These are phyloP conservation scores for Diaporthe sp. DNA, from an alignment of 2,329 filamentous ascomycete genomes.

Conservation along the genomic window DNA sequence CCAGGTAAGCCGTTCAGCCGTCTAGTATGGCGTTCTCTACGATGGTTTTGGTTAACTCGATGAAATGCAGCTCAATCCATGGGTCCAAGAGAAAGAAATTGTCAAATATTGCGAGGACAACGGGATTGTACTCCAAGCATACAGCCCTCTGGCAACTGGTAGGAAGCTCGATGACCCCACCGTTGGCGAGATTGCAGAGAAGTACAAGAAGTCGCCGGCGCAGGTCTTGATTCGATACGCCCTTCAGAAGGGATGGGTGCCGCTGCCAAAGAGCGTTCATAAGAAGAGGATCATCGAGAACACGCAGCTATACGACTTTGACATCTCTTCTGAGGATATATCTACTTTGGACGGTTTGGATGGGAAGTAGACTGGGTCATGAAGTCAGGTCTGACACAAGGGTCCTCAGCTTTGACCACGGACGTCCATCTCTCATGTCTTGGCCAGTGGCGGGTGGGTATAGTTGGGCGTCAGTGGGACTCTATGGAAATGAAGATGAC, in stretches of 20 bases:
- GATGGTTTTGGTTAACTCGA: neutral
- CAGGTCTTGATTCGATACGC: constrained; percentile 79
- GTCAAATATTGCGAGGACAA: constrained; percentile 67
- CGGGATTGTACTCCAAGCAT: constrained; percentile 66
- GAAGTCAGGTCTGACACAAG: neutral
- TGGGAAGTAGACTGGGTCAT: constrained; percentile 5
- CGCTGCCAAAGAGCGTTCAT: constrained; percentile 76
- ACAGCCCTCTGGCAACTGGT: constrained; percentile 69
- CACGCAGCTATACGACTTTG: constrained; percentile 72
- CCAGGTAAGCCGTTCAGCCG: neutral
- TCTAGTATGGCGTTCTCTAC: too few species aligned
- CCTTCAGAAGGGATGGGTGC: constrained; percentile 78
- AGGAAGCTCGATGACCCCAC: constrained; percentile 72
- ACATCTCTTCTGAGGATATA: constrained; percentile 71
- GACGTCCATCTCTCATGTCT: neutral
- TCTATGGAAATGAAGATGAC: neutral
- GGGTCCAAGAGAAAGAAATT: constrained; percentile 73
- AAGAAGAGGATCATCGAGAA: constrained; percentile 72
- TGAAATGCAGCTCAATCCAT: constrained; percentile 68
- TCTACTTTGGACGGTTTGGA: constrained; percentile 30
- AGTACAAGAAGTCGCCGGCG: constrained; percentile 71
- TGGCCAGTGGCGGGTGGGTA: too few species aligned
- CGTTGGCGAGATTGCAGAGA: constrained; percentile 68
- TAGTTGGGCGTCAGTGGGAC: neutral
- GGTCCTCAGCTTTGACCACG: neutral